Evolutionary conservation across 2,329 filamentous ascomycete genomes (phyloP).

Genomic region (Talaromyces sp.): DNA sequence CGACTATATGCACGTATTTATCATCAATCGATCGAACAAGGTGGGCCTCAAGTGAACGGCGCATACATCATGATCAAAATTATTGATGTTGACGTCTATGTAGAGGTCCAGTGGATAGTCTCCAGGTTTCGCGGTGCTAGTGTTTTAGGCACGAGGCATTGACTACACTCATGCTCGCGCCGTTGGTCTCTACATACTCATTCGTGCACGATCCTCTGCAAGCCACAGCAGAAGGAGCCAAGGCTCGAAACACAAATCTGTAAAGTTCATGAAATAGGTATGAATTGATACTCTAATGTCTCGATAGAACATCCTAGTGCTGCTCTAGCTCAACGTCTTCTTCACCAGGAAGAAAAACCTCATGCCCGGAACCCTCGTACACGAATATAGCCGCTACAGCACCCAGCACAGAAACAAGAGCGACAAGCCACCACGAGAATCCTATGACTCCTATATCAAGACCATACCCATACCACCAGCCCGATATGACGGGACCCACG

Average conservation of each 20-base stretch:
- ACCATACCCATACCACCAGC: background rate
- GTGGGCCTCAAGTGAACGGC: too few species aligned
- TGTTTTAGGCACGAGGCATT: background rate
- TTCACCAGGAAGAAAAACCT: background rate
- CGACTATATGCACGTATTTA: too few species aligned
- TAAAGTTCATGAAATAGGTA: too few species aligned
- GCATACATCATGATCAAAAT: too few species aligned
- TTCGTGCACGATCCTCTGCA: too few species aligned
- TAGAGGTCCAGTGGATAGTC: too few species aligned
- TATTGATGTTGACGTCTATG: too few species aligned
- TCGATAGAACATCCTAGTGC: background rate
- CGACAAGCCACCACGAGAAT: background rate
- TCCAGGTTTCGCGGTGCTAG: background rate
- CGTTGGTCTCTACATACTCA: too few species aligned
- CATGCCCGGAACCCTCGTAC: background rate
- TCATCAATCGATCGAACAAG: too few species aligned
- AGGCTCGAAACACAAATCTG: too few species aligned
- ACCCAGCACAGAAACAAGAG: background rate
- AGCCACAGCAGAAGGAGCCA: too few species aligned
- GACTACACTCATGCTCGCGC: background rate
- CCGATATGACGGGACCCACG: background rate
- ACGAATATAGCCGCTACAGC: background rate
- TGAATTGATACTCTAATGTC: too few species aligned
- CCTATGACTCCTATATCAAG: background rate
- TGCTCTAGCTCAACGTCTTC: background rate